phyloP scores from a whole-genome alignment of 129 eudicot genomes.

The Ambrosia artemisiifolia region DNA sequence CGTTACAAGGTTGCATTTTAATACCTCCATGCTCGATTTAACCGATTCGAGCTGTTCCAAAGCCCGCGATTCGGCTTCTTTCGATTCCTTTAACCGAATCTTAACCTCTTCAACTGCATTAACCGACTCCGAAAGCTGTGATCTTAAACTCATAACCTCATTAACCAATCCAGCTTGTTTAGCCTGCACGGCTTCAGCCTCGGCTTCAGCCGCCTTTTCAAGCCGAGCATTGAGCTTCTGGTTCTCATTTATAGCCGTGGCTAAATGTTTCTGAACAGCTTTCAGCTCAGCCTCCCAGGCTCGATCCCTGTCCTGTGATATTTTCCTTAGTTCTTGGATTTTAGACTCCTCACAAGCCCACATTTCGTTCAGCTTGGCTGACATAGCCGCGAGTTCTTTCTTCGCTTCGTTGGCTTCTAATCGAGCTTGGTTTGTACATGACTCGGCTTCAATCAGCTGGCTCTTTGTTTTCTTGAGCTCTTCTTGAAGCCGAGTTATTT shows the following conservation, averaged over 20 bases:
- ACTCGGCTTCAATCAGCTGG: constrained; percentile 55
- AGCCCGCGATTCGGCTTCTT: constrained; percentile 58
- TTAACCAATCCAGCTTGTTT: constrained; percentile 48
- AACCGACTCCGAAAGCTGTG: constrained; percentile 50
- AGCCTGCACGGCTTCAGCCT: constrained; percentile 54
- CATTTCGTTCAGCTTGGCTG: constrained; percentile 51
- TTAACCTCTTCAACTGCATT: constrained; percentile 49
- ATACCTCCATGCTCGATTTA: constrained; percentile 17
- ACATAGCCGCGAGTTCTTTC: constrained; percentile 54
- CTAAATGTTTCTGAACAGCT: constrained; percentile 79
- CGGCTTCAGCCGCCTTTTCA: constrained; percentile 49
- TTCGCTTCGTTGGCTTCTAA: constrained; percentile 74
- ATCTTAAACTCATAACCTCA: constrained; percentile 46
- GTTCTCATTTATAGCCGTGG: constrained; percentile 59
- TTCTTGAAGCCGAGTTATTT: constrained; percentile 63
- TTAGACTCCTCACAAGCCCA: constrained; percentile 75
- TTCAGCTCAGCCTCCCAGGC: constrained; percentile 89
- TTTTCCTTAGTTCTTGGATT: constrained; percentile 67
- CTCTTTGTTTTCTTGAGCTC: constrained; percentile 68
- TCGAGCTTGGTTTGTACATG: constrained; percentile 49
- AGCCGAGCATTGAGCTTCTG: constrained; percentile 62
- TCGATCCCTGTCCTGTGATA: constrained; percentile 87
- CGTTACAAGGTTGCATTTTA: too few relatives aligned
- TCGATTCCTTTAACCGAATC: constrained; percentile 46
- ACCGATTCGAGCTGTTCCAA: constrained; percentile 44